A percentile compares a stretch with the other conserved stretches of the same genome.
These are phyloP conservation scores for Nothophaeocryptopus gaeumannii DNA, from an alignment of 2,329 filamentous ascomycete species.

Conservation along the genomic window DNA sequence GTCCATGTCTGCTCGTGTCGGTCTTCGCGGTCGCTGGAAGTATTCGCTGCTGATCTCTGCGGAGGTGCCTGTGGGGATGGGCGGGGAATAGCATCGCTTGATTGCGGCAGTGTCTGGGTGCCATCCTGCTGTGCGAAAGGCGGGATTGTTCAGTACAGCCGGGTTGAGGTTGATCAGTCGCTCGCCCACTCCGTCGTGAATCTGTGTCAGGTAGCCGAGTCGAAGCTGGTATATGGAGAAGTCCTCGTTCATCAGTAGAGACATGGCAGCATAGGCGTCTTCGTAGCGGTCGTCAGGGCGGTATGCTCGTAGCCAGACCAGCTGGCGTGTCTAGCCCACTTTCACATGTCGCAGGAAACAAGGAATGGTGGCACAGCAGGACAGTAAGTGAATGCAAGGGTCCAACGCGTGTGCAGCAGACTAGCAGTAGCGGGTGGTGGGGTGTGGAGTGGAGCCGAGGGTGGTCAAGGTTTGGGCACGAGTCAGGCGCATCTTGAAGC, in stretches of 20 bases:
- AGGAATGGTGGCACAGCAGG: no score
- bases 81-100: constrained; percentile 80
- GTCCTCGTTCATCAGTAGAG: constrained; percentile 40
- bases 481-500: constrained; percentile 9
- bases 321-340: constrained; percentile 13
- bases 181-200: constrained; percentile 81
- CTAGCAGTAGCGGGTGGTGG: neutral
- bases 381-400: no score
- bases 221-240: constrained; percentile 80
- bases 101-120: constrained; percentile 68
- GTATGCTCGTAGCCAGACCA: constrained; percentile 18
- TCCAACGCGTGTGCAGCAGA: no score
- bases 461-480: constrained; percentile 9
- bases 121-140: constrained; percentile 83
- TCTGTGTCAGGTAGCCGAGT: constrained; percentile 73
- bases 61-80: constrained; percentile 72
- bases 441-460: constrained; percentile 1
- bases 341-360: constrained; percentile 3
- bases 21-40: constrained; percentile 61
- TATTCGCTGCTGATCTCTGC: constrained; percentile 56
- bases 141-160: constrained; percentile 71
- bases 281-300: neutral
- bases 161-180: constrained; percentile 79
- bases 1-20: constrained; percentile 22
- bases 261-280: constrained; percentile 28